Base-by-base conservation (phyloP, 176 grass and related monocot genomes). In the Calamus simplicifolius region DNA sequence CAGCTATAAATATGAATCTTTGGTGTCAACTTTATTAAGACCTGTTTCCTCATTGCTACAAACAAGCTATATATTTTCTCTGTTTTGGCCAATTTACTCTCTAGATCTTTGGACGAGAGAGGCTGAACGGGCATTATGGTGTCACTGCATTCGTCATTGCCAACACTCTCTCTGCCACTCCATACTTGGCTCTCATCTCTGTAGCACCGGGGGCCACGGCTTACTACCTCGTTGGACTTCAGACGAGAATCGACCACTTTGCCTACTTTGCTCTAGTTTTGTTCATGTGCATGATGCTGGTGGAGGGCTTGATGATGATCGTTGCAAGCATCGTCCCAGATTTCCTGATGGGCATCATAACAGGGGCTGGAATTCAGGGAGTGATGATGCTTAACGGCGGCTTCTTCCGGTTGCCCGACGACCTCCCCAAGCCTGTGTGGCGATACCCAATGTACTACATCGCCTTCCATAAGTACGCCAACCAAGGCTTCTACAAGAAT, bases 331-430 rank as follows among this genome's bases (percentile, higher is more conserved):
- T 72, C 2, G 71, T 87, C 0, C 79, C 84, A 1, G 75, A 87
- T 51, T 87, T 80, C 52, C 72, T 88, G 4, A 88, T 88, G 85
- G 85, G 85, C 6, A 82, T 82, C 50, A 82, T 88, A 58, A 79
- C 68, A 0, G 85, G 85, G 0, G 85, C 85, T 4, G 85, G 85
- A 4, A 69, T 88, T 19, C 85, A 88, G 3, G 85, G 75, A 0
- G 25, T 88, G 12, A 73, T 88, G 79, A 73, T 88, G 18, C 58
- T 88, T 0, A 82, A 67, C 2, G 73, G 79, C 2, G 79, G 85
- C 5, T 88, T 88, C 59, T 88, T 88, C 54, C 63, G 70, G 10
- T 19, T 88, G 3, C 79, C 79, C 0, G 21, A 68, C 6, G 70
- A 66, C 27, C 54, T 88, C 15, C 79, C 85, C 7, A 82, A 82